Percentiles rank a stretch among this genome's conserved stretches.
phyloP scores from a whole-genome alignment of 208 protist species.

The Naegleria gruberi region DNA sequence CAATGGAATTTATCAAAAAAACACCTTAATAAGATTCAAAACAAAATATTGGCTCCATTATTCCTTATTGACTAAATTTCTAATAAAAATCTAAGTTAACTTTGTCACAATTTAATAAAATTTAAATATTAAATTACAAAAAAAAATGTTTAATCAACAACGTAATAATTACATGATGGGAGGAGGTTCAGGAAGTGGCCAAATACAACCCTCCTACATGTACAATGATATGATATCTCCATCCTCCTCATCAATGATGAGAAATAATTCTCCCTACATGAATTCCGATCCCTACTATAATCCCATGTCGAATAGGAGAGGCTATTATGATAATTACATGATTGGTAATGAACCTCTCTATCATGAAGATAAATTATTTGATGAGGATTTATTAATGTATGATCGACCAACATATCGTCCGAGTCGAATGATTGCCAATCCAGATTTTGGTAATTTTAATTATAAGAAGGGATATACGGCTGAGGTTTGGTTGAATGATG shows the following conservation, averaged over 20 bases:
- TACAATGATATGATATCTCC: background rate
- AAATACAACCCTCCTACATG: background rate
- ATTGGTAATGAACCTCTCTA: constrained; percentile 9
- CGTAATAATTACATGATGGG: no score
- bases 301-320: background rate
- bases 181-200: no score
- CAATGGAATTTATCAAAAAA: no score
- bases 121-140: no score
- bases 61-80: no score
- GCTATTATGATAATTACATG: background rate
- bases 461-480: constrained; percentile 22
- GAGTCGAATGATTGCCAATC: constrained; percentile 9
- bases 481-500: constrained; percentile 28
- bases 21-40: no score
- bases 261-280: background rate
- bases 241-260: background rate
- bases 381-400: constrained; percentile 2
- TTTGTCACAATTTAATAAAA: no score
- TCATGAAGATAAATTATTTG: constrained; percentile 19
- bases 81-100: no score
- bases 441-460: constrained; percentile 30
- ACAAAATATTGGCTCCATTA: no score
- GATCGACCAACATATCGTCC: constrained; percentile 13
- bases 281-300: background rate
- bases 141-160: no score